Percentiles rank a stretch among this genome's conserved stretches.
Conservation (phyloP, 169 alveolate genomes). For the Blepharisma undulans region DNA sequence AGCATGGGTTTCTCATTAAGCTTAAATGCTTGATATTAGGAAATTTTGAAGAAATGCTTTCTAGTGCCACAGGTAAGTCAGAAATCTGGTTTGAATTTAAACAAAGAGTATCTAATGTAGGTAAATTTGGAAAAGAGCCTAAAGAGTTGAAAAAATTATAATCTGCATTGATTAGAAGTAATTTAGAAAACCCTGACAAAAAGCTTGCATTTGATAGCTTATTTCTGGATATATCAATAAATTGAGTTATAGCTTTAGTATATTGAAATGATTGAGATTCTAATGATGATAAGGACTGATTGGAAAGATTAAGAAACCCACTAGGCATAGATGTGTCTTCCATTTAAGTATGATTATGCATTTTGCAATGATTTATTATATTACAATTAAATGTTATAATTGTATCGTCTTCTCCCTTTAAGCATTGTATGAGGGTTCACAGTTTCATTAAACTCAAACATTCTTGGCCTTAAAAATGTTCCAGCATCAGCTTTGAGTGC, state of each 20-base stretch:
- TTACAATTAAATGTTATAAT: not conserved
- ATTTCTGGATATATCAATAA: not conserved
- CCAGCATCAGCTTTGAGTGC: not conserved
- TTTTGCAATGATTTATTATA: not conserved
- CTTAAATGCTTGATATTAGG: slow-evolving; percentile 12
- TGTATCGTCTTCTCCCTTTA: not conserved
- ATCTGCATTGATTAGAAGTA: not conserved
- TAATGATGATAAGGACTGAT: not conserved
- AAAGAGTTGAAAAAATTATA: not conserved
- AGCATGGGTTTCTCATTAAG: slow-evolving; percentile 13
- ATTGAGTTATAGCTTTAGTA: not conserved
- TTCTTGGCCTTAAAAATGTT: not conserved
- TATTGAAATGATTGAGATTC: not conserved
- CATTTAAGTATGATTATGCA: not conserved
- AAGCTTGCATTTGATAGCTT: not conserved
- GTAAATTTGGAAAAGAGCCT: not conserved
- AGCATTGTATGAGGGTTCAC: not conserved
- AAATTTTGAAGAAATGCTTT: not conserved
- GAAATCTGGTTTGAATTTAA: not conserved
- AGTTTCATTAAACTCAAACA: slow-evolving; percentile 13
- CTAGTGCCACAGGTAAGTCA: not conserved
- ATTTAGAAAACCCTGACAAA: not conserved
- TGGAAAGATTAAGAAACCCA: not conserved
- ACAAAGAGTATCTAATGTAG: not conserved
- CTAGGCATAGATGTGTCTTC: not conserved